These are phyloP conservation scores for Aspergillus neoniger DNA, from an alignment of 2,329 filamentous ascomycete genomes.

Conservation along the genomic window DNA sequence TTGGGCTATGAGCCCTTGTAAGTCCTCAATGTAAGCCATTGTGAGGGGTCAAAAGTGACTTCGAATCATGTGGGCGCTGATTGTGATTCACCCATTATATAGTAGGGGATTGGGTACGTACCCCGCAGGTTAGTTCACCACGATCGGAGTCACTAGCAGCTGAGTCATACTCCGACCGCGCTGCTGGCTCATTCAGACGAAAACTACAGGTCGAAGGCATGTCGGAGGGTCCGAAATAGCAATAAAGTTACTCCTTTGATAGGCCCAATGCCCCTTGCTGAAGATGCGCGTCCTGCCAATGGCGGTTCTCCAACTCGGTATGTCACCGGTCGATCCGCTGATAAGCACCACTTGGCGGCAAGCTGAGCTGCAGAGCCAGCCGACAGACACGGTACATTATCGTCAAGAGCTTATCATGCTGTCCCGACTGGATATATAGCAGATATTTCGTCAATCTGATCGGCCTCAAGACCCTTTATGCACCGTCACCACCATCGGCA, in stretches of 20 bases:
- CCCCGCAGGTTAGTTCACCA: neutral
- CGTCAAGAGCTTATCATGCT: neutral
- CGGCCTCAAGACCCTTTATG: neutral
- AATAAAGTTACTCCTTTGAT: neutral
- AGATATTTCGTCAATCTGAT: neutral
- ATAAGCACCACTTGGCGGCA: neutral
- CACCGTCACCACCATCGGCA: too few species aligned
- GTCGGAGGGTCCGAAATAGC: neutral
- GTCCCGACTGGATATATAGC: neutral
- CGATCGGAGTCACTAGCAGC: neutral
- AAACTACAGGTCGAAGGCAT: neutral
- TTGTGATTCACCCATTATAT: neutral
- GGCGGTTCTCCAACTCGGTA: neutral
- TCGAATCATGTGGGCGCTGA: neutral
- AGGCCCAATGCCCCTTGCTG: neutral
- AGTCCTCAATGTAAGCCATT: neutral
- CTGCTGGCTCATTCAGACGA: neutral
- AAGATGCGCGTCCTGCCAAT: neutral
- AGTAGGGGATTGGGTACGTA: neutral
- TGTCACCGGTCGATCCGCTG: slow-evolving; percentile 2
- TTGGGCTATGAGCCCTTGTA: neutral
- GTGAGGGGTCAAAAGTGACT: neutral
- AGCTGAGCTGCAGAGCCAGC: neutral
- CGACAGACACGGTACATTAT: neutral
- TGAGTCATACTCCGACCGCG: neutral